phyloP scores from a whole-genome alignment of 1,284 basidiomycete genomes.

The Lignosus rhinocerotis region DNA sequence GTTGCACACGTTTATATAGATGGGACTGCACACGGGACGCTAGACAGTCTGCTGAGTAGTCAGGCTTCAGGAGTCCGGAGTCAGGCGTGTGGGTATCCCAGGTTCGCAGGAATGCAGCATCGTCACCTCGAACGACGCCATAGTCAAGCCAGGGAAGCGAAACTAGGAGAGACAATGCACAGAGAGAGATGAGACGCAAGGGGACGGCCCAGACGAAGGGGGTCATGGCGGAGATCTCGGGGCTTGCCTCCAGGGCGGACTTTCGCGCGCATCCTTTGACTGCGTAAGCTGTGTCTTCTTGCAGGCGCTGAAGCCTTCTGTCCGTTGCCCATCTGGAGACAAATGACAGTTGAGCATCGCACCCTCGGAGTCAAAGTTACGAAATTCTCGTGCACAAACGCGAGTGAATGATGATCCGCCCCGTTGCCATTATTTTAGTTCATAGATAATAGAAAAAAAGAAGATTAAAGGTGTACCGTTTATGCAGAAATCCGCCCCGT shows the following conservation, averaged over 20 bases:
- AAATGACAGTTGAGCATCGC: not conserved
- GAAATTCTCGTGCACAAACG: not conserved
- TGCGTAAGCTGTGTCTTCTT: not conserved
- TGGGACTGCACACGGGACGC: not conserved
- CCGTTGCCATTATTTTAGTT: too few species aligned
- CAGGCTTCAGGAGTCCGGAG: not conserved
- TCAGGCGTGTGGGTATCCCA: not conserved
- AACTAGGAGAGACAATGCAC: not conserved
- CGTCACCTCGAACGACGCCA: not conserved
- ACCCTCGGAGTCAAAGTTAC: not conserved
- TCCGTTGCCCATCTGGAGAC: not conserved
- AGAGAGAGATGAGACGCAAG: not conserved
- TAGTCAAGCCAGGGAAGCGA: not conserved
- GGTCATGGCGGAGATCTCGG: not conserved
- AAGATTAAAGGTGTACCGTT: too few species aligned
- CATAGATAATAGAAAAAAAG: too few species aligned
- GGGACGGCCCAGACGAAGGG: not conserved
- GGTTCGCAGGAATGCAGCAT: not conserved
- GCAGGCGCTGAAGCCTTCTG: not conserved
- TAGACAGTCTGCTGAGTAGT: not conserved
- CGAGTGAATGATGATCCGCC: not conserved
- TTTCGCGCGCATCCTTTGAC: not conserved
- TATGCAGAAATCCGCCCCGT: too few species aligned
- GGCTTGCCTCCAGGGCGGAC: not conserved
- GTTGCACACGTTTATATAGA: conserved; percentile 11